phyloP scores from a whole-genome alignment of 768 basidiomycete genomes.

The Mycena metata region DNA sequence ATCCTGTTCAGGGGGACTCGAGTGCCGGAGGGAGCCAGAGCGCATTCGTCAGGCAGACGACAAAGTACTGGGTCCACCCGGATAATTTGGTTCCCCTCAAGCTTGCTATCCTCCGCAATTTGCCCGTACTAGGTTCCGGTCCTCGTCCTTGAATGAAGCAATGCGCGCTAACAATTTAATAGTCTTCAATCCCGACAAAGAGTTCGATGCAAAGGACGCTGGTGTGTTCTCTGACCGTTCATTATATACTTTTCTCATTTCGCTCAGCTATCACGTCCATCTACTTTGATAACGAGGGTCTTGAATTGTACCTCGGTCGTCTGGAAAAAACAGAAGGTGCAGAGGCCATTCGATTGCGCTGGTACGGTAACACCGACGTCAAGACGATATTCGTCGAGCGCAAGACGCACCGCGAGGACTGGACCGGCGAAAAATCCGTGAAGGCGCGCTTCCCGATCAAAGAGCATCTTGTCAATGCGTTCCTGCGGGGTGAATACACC shows the following conservation, averaged over 20 bases:
- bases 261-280: constrained; percentile 91
- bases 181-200: constrained; percentile 96
- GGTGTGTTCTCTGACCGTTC: constrained; percentile 54
- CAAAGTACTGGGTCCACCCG: constrained; percentile 99
- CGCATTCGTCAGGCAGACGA: constrained; percentile 98
- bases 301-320: constrained; percentile 96
- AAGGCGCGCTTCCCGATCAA: constrained; percentile 97
- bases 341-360: constrained; percentile 94
- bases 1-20: constrained; percentile 94
- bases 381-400: constrained; percentile 93
- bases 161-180: constrained; percentile 15
- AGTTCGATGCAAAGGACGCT: constrained; percentile 88
- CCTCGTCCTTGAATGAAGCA: not conserved
- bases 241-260: constrained; percentile 8
- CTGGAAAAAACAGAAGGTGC: constrained; percentile 99
- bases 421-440: constrained; percentile 99
- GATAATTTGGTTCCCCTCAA: constrained; percentile 96
- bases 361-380: constrained; percentile 92
- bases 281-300: constrained; percentile 96
- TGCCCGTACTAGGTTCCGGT: constrained; percentile 89
- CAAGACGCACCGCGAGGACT: constrained; percentile 96
- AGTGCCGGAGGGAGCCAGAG: constrained; percentile 96
- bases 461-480: constrained; percentile 93
- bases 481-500: constrained; percentile 89
- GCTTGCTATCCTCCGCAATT: constrained; percentile 89